Conservation (phyloP, 1,284 basidiomycete species). For the Tylopilus sp. region DNA sequence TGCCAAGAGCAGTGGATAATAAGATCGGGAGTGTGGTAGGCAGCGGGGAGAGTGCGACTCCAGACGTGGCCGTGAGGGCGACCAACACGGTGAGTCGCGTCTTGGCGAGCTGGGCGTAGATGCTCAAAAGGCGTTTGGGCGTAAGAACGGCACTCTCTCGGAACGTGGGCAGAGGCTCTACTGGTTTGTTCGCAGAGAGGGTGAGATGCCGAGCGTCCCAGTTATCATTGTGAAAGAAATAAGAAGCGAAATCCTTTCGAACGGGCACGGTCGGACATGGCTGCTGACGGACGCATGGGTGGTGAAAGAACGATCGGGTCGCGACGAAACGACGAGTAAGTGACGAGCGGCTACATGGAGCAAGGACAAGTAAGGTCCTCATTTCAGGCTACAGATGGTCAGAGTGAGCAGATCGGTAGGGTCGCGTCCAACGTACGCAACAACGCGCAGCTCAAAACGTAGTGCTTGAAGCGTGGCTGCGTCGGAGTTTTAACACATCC, state of each 20-base stretch:
- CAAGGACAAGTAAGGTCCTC: conserved; percentile 11
- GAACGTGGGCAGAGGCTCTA: conserved; percentile 13
- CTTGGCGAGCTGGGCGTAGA: conserved; percentile 88
- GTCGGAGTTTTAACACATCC: conserved; percentile 31
- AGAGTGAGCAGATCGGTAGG: not conserved
- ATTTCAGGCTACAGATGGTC: conserved; percentile 17
- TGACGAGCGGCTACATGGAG: conserved; percentile 13
- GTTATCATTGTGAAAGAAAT: conserved; percentile 57
- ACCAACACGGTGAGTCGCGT: conserved; percentile 85
- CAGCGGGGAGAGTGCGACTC: conserved; percentile 89
- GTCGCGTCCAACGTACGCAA: conserved; percentile 1
- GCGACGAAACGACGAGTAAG: conserved; percentile 7
- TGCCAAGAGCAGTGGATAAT: conserved; percentile 85
- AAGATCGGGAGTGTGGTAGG: conserved; percentile 81
- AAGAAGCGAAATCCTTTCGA: conserved; percentile 45
- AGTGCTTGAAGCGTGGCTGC: not conserved
- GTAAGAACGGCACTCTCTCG: conserved; percentile 42
- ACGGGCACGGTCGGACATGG: conserved; percentile 9
- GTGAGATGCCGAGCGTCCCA: conserved; percentile 34
- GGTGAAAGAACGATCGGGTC: conserved; percentile 11
- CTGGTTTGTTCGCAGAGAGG: conserved; percentile 6
- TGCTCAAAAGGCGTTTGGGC: conserved; percentile 51
- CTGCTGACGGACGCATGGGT: not conserved
- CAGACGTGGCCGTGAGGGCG: conserved; percentile 88
- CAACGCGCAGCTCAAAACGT: not conserved